Evolutionary conservation across 2,329 filamentous ascomycete species (phyloP), one percentile per base, ranked within the genome.

Genomic region (Fusarium palustre): DNA sequence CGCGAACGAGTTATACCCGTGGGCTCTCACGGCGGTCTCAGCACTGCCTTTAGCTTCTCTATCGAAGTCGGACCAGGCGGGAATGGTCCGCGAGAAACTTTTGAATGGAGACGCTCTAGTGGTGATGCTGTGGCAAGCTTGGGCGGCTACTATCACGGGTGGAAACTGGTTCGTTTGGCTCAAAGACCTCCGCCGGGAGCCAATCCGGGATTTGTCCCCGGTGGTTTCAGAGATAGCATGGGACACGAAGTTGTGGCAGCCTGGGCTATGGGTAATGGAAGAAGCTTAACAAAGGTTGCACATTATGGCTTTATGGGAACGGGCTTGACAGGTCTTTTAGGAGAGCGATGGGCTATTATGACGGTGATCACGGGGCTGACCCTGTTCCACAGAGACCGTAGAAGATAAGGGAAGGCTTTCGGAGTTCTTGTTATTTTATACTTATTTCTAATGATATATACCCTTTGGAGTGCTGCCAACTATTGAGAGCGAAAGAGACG

Each of bases 311-410:
- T 75, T 16, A 61, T 63, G 34, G 73, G 73, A 7, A 70, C 72
- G 3, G 73, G 73, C 1, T 31, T 68, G 25, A 68, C 72, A 7
- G 73, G 73, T 8, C 34, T 63, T 20, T 46, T 75, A 2, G 72
- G 73, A 24, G 72, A 75, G 61, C 67, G 70, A 50, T 75, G 73
- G 72, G 71, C 72, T 36, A 70, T 75, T n/a, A 66, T 75, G 65
- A 62, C 63, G 10, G 70, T 75, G 5, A 55, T 73, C 20, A 70
- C 73, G 13, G 68, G 55, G 7, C 50, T 74, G 38, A 50, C 59
- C 9, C 38, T 75, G 9, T 68, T 70, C 20, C 59, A 63, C 7
- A 59, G 55, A 68, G 55, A 60, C 20, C 34, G 48, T 24, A 48
- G 60, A 54, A 53, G 47, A 45, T 54, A 9, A 36, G 7, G 8